A percentile compares a stretch with the other conserved stretches of the same genome.
phyloP scores from a whole-genome alignment of 2,329 filamentous ascomycete species.

The Venturia nashicola region DNA sequence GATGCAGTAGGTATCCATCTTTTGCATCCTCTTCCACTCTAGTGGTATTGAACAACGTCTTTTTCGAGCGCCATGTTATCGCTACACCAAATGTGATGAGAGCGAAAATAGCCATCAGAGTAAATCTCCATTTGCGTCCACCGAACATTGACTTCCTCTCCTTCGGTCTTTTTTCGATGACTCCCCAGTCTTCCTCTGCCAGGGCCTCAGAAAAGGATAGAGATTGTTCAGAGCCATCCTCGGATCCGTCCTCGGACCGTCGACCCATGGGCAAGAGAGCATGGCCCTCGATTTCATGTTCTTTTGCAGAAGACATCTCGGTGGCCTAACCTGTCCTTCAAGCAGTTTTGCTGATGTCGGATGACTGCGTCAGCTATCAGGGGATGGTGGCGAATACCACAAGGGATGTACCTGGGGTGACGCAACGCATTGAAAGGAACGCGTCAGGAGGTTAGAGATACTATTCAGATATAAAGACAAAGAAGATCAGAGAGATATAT shows the following conservation, averaged over 20 bases:
- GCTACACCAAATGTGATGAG: neutral
- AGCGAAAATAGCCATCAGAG: neutral
- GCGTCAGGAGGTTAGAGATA: neutral
- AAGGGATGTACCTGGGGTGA: neutral
- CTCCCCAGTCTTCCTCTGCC: neutral
- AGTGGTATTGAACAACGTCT: neutral
- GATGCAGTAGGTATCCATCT: constrained; percentile 39
- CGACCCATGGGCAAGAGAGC: neutral
- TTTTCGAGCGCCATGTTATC: neutral
- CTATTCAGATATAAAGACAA: neutral
- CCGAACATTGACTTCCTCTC: neutral
- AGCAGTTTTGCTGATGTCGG: neutral
- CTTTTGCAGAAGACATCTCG: neutral
- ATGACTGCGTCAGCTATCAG: neutral
- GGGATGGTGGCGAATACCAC: neutral
- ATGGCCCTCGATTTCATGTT: neutral
- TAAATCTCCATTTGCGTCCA: neutral
- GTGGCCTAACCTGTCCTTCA: neutral
- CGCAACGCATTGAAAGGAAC: neutral
- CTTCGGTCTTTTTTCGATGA: neutral
- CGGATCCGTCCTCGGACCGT: constrained; percentile 1
- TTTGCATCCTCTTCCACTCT: neutral
- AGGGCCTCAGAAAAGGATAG: constrained; percentile 1
- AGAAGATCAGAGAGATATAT: neutral
- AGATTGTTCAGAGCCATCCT: neutral